Conservation (phyloP, 768 basidiomycete species). For the Hygrocybe punicea region DNA sequence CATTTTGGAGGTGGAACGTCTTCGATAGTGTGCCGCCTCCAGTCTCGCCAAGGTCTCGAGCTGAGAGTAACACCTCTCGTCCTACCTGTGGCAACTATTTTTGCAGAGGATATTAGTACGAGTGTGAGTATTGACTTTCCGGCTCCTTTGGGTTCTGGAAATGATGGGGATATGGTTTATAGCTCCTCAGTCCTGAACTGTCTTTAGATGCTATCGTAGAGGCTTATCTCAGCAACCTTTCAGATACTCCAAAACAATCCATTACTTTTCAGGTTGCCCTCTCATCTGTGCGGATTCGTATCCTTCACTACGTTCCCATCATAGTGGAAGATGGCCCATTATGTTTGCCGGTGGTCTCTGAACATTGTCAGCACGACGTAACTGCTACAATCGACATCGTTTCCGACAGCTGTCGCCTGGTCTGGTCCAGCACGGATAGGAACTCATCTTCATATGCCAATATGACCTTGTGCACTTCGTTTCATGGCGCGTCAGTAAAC, state of each 20-base stretch:
- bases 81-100: conserved; percentile 37
- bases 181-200: conserved; percentile 39
- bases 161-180: not conserved
- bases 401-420: not conserved
- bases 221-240: conserved; percentile 34
- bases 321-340: conserved; percentile 22
- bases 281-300: conserved; percentile 38
- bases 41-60: conserved; percentile 35
- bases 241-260: conserved; percentile 21
- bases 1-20: not conserved
- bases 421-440: no score
- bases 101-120: conserved; percentile 48
- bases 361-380: conserved; percentile 31
- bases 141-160: not conserved
- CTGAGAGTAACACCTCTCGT: conserved; percentile 57
- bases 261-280: conserved; percentile 43
- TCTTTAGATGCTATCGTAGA: conserved; percentile 44
- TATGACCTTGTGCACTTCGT: conserved; percentile 20
- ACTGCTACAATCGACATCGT: conserved; percentile 26
- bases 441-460: conserved; percentile 1
- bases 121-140: conserved; percentile 37
- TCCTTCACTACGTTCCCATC: conserved; percentile 48
- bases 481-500: conserved; percentile 19
- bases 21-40: conserved; percentile 37
- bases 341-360: not conserved